Conservation (phyloP, 202 grass and related monocot genomes). For the Setaria italica region DNA sequence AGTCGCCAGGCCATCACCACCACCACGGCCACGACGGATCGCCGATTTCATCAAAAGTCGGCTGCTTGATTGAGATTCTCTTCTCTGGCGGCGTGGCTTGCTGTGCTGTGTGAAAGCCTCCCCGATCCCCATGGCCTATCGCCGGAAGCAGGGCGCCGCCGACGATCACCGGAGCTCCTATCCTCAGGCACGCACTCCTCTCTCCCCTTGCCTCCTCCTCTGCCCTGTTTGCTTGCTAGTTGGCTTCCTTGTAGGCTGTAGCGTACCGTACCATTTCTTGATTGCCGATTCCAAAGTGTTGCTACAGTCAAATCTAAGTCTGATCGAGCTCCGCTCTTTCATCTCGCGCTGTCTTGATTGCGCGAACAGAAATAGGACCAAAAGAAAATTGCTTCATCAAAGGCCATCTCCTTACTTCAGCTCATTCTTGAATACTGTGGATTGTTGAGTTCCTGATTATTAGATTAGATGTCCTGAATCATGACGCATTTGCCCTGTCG, state of each 20-base stretch:
- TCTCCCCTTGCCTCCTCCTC: rapidly evolving
- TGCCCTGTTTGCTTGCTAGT: background rate
- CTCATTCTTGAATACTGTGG: too few relatives aligned
- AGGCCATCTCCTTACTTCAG: too few relatives aligned
- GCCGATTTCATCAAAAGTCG: background rate
- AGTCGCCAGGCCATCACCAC: background rate
- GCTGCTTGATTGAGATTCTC: background rate
- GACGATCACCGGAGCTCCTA: slow-evolving; percentile 55
- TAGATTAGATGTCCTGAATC: background rate
- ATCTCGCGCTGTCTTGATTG: too few relatives aligned
- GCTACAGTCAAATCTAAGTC: background rate
- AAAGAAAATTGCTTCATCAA: too few relatives aligned
- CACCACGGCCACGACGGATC: too few relatives aligned
- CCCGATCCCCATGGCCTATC: slow-evolving; percentile 55
- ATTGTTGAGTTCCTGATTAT: background rate
- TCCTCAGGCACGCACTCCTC: slow-evolving; percentile 31
- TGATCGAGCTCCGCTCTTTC: too few relatives aligned
- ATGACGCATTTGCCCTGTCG: too few relatives aligned
- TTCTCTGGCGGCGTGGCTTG: background rate
- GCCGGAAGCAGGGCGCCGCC: slow-evolving; percentile 51
- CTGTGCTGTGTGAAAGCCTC: background rate
- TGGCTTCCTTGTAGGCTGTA: background rate
- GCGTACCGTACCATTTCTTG: background rate
- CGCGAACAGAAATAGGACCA: too few relatives aligned
- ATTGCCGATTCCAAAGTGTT: background rate